Percentiles rank a stretch among this genome's conserved stretches.
phyloP scores from a whole-genome alignment of 768 basidiomycete genomes.

The Pleurotus tuber-regium region DNA sequence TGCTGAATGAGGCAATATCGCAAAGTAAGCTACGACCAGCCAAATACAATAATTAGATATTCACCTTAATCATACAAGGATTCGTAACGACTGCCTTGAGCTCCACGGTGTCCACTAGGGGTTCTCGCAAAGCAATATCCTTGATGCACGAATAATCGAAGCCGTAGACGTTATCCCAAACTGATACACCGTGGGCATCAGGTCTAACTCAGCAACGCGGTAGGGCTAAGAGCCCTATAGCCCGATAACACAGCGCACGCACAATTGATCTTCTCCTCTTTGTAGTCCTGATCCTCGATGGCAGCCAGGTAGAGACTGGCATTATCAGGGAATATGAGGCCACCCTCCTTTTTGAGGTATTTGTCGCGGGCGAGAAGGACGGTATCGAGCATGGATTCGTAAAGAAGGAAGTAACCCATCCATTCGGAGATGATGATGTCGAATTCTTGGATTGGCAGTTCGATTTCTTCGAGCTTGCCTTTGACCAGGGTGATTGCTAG shows the following conservation, averaged over 20 bases:
- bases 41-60: conserved; percentile 13
- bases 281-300: conserved; percentile 99
- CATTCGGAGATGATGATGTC: conserved; percentile 99
- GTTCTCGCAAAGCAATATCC: conserved; percentile 94
- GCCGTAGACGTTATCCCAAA: conserved; percentile 99
- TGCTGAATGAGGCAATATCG: conserved; percentile 44
- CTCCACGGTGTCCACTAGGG: conserved; percentile 98
- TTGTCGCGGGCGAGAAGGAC: conserved; percentile 96
- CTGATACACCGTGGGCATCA: conserved; percentile 39
- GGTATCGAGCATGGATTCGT: conserved; percentile 99
- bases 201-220: conserved; percentile 7
- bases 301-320: conserved; percentile 92
- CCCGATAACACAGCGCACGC: conserved; percentile 29
- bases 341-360: conserved; percentile 88
- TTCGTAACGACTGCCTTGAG: conserved; percentile 93
- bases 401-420: conserved; percentile 99
- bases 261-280: conserved; percentile 99
- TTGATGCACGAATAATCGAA: conserved; percentile 99
- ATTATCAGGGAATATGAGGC: conserved; percentile 94
- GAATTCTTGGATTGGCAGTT: conserved; percentile 85
- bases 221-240: neutral
- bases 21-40: conserved; percentile 3
- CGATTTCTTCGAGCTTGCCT: conserved; percentile 94
- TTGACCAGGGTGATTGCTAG: conserved; percentile 93
- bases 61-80: conserved; percentile 85